Base-by-base conservation (phyloP, 805 yeast species). In the Zygosaccharomyces kombuchaensis region DNA sequence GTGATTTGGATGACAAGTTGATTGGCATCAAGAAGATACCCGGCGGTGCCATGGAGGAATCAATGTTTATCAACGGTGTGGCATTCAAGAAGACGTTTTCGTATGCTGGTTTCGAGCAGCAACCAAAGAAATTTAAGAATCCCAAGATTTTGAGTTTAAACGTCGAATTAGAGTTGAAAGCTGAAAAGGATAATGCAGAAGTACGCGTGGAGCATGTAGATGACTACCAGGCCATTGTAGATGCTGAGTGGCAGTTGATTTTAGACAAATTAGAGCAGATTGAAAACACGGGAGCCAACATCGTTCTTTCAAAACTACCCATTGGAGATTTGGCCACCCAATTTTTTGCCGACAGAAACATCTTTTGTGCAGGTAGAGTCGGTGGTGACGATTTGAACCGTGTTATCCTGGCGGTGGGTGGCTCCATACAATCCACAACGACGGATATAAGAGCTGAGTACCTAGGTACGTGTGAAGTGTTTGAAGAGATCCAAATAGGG, bases 281-380 rank as follows among this genome's bases (percentile, higher is more conserved):
- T 54, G 83, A 80, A 57, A 76, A 74, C 21, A 76, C 95, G 2
- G 98, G 98, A 21, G 96, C 96, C 27, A 82, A 87, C 62, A 87
- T 93, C 46, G 96, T 93, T 34, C 77, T 93, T 50, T 90, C 97
- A 13, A 89, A 89, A 65, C 75, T 93, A 58, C 99, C 99, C 45
- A 93, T 93, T 63, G 99, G 99, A 53, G 99, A 93, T 69, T 76
- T 93, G 65, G 99, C 99, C n/a, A 93, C 99, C 7, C 99, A 93
- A 71, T 93, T 77, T 69, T 93, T 93, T 68, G 99, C 99, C 29
- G 99, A 93, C 68, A 77, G 98, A 65, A 80, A 86, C 63, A 84
- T 93, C 43, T 93, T 93, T 71, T 93, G 99, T 72, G 99, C 99
- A 10, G 99, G 99, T 48, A 78, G 99, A 66, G 96, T 93, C 12